A percentile compares a stretch with the other conserved stretches of the same genome.
phyloP scores from a whole-genome alignment of 2,329 filamentous ascomycete genomes.

The Acrodontium crateriforme region DNA sequence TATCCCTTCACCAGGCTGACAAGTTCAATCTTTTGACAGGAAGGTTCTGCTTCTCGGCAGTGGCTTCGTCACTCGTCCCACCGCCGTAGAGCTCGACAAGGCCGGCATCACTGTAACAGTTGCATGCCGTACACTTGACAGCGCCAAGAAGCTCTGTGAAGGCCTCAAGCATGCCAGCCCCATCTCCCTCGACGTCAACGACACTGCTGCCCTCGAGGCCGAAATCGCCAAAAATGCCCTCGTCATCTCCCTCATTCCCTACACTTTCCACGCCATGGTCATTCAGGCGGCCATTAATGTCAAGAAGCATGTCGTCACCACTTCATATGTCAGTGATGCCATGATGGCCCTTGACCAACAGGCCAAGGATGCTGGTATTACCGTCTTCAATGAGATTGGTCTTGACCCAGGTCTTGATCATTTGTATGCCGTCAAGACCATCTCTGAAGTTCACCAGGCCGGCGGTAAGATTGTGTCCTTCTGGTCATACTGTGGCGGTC shows the following conservation, averaged over 20 bases:
- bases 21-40: constrained; percentile 10
- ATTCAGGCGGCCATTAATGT: constrained; percentile 86
- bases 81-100: constrained; percentile 44
- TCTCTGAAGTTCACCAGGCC: constrained; percentile 70
- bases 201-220: constrained; percentile 63
- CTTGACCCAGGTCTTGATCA: constrained; percentile 60
- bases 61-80: constrained; percentile 44
- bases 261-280: constrained; percentile 75
- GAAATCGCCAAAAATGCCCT: constrained; percentile 56
- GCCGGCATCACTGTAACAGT: constrained; percentile 44
- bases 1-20: too few relatives aligned
- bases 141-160: constrained; percentile 58
- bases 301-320: constrained; percentile 95
- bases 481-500: constrained; percentile 71
- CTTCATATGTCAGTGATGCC: constrained; percentile 79
- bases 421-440: constrained; percentile 73
- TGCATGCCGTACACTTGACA: constrained; percentile 69
- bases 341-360: constrained; percentile 79
- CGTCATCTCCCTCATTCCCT: constrained; percentile 60
- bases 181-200: constrained; percentile 71
- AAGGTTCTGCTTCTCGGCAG: constrained; percentile 38
- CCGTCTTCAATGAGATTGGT: constrained; percentile 95
- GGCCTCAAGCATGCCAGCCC: constrained; percentile 60
- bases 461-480: constrained; percentile 79
- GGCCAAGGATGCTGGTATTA: constrained; percentile 82